phyloP scores from a whole-genome alignment of 768 basidiomycete genomes.

The Suillus fuscotomentosus region DNA sequence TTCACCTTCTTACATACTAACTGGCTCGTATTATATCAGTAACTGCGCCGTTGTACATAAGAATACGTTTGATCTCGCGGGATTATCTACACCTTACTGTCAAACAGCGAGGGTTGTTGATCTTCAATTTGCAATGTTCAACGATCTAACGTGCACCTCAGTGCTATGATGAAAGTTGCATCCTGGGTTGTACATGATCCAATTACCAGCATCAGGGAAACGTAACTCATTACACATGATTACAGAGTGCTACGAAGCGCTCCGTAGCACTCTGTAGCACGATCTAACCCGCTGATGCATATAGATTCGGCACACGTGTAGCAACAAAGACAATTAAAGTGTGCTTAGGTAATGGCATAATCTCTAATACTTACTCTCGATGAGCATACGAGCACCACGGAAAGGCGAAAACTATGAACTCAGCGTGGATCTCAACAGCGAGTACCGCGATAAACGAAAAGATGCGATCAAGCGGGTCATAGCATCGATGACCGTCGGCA shows the following conservation, averaged over 20 bases:
- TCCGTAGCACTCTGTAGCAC: no score
- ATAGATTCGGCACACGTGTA: neutral
- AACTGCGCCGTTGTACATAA: no score
- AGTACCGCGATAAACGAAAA: conserved; percentile 92
- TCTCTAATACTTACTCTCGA: conserved; percentile 11
- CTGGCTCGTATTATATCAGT: no score
- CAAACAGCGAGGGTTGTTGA: no score
- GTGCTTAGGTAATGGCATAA: conserved; percentile 5
- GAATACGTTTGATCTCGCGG: no score
- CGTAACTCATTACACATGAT: no score
- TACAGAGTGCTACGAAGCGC: no score
- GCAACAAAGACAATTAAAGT: neutral
- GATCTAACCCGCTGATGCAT: no score
- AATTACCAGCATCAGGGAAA: no score
- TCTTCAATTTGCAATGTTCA: no score
- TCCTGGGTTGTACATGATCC: neutral
- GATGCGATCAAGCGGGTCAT: conserved; percentile 98
- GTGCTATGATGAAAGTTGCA: neutral
- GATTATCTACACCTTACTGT: no score
- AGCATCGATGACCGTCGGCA: conserved; percentile 98
- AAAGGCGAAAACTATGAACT: conserved; percentile 98
- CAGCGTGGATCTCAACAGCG: conserved; percentile 94
- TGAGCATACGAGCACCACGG: conserved; percentile 54
- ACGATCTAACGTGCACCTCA: neutral
- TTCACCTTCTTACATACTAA: no score